Evolutionary conservation across 306 rosid species (phyloP).

Genomic region (Castanospermum australe): DNA sequence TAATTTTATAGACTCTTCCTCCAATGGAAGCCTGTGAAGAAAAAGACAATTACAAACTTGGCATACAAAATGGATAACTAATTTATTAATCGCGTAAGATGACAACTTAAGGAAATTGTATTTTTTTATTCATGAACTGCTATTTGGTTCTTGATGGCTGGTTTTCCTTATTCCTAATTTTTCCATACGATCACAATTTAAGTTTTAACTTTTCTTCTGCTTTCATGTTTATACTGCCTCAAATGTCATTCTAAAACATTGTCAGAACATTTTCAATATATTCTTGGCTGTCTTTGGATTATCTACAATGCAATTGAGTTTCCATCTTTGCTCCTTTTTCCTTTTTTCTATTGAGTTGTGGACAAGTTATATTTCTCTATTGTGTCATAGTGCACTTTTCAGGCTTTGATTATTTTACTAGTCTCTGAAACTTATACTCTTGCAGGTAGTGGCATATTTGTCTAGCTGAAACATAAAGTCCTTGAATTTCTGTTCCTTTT

Average conservation of each 20-base stretch:
- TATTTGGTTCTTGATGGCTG: not conserved
- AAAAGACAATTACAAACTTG: not conserved
- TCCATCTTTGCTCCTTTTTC: not conserved
- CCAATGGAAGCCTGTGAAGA: not conserved
- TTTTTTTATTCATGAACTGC: not conserved
- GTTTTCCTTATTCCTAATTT: not conserved
- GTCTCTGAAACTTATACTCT: not conserved
- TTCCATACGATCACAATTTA: not conserved
- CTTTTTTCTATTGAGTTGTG: not conserved
- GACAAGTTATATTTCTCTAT: not conserved
- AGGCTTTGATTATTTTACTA: not conserved
- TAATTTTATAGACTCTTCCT: not conserved
- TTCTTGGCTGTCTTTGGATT: not conserved
- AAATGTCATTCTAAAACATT: not conserved
- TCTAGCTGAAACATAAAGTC: not conserved
- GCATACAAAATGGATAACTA: not conserved
- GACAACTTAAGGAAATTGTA: not conserved
- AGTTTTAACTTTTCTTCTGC: not conserved
- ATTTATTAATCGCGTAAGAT: not conserved
- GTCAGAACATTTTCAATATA: not conserved
- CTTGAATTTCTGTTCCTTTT: slow-evolving; percentile 17
- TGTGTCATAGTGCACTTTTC: not conserved
- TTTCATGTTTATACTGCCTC: not conserved
- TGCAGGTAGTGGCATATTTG: not conserved
- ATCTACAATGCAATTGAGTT: not conserved